Conservation (phyloP, 345 rosid species). For the Citrus trifoliata region DNA sequence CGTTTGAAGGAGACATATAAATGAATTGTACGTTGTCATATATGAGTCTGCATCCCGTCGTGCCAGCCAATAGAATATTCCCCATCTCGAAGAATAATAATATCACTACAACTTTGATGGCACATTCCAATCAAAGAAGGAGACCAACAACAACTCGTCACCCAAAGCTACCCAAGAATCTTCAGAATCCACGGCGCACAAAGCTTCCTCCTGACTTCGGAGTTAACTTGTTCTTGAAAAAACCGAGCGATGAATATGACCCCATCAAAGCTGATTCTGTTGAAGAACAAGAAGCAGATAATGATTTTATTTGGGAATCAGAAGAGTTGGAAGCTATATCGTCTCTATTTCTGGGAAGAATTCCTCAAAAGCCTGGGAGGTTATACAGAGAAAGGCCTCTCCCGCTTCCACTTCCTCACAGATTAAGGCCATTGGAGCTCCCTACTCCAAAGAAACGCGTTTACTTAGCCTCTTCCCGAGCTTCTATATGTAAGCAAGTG, state of each 20-base stretch:
- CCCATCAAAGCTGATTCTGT: conserved; percentile 14
- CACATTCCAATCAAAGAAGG: conserved; percentile 22
- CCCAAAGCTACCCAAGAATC: conserved; percentile 59
- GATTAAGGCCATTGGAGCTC: conserved; percentile 59
- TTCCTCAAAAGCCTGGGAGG: conserved; percentile 71
- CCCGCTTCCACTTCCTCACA: conserved; percentile 78
- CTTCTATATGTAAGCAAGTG: conserved; percentile 38
- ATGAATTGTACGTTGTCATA: conserved; percentile 17
- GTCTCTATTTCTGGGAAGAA: conserved; percentile 69
- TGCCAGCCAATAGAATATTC: not conserved
- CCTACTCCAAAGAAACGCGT: conserved; percentile 56
- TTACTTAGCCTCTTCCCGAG: conserved; percentile 32
- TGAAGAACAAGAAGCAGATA: conserved; percentile 15
- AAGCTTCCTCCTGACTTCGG: conserved; percentile 90
- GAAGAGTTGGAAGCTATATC: conserved; percentile 74
- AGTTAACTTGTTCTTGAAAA: conserved; percentile 67
- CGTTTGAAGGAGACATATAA: not conserved
- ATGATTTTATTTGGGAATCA: conserved; percentile 54
- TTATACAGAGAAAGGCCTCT: conserved; percentile 58
- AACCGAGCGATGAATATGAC: conserved; percentile 33
- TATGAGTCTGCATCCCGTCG: not conserved
- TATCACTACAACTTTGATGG: not conserved
- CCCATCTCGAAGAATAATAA: not conserved
- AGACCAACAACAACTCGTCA: not conserved
- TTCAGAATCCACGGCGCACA: conserved; percentile 56